phyloP scores from a whole-genome alignment of 2,329 filamentous ascomycete species.

The Cryphonectria parasitica region DNA sequence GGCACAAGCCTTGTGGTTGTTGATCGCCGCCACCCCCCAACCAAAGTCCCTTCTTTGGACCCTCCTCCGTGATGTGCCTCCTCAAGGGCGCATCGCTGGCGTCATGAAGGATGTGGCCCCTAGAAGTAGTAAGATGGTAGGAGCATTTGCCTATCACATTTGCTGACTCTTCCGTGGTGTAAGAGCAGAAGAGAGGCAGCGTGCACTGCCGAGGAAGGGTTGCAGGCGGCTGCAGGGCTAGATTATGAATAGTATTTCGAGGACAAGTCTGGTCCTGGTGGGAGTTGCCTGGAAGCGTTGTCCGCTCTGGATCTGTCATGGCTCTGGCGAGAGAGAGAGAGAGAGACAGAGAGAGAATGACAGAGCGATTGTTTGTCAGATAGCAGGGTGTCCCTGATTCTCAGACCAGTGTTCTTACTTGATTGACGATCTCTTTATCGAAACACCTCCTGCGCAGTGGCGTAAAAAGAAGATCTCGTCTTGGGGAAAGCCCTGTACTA shows the following conservation, averaged over 20 bases:
- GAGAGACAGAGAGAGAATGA: no score
- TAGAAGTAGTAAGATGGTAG: neutral
- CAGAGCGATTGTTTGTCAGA: neutral
- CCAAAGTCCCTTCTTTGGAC: no score
- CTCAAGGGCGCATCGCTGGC: neutral
- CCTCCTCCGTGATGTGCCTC: neutral
- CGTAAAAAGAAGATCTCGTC: neutral
- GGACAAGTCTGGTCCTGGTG: neutral
- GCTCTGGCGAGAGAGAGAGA: no score
- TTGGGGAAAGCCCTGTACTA: neutral
- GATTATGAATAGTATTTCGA: neutral
- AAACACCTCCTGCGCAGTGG: neutral
- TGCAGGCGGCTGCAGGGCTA: neutral
- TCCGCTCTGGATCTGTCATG: neutral
- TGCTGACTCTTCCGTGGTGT: neutral
- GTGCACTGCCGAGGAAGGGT: slow-evolving; percentile 5
- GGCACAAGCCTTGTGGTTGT: neutral
- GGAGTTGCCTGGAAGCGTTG: neutral
- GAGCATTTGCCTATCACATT: neutral
- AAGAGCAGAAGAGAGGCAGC: neutral
- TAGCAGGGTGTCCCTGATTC: neutral
- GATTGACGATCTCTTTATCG: neutral
- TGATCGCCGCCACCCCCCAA: neutral
- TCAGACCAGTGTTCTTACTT: no score
- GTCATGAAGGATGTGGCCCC: neutral